These are phyloP conservation scores for Candida coquimbonensis DNA, from an alignment of 805 yeast genomes.

Conservation along the genomic window DNA sequence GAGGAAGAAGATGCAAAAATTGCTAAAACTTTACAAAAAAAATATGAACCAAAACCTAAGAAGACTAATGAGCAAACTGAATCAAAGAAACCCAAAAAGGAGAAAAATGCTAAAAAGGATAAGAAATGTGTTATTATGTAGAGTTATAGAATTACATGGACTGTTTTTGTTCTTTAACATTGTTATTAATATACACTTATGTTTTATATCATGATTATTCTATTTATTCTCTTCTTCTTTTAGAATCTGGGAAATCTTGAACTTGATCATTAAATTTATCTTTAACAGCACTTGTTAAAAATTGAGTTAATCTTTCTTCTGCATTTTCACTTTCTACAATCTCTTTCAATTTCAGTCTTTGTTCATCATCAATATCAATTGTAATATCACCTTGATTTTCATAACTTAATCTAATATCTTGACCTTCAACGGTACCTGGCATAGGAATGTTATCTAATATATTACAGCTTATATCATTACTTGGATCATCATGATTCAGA, in stretches of 20 bases:
- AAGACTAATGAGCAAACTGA: not conserved
- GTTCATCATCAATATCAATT: conserved; percentile 43
- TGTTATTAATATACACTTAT: not conserved
- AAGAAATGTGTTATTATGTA: conserved; percentile 22
- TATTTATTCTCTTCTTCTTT: conserved; percentile 28
- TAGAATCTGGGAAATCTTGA: conserved; percentile 24
- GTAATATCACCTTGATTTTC: conserved; percentile 38
- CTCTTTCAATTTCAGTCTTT: conserved; percentile 57
- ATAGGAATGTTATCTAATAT: conserved; percentile 12
- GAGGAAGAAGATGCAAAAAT: conserved; percentile 49
- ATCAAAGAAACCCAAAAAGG: conserved; percentile 7
- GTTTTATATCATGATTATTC: not conserved
- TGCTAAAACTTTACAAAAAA: conserved; percentile 39
- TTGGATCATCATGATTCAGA: conserved; percentile 28
- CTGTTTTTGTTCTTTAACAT: not conserved
- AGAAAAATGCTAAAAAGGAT: conserved; percentile 6
- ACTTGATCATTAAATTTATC: conserved; percentile 34
- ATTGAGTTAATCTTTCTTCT: conserved; percentile 66
- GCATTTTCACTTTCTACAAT: conserved; percentile 77
- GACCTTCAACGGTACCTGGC: conserved; percentile 25
- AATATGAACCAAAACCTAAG: conserved; percentile 18
- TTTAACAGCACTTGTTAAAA: conserved; percentile 60
- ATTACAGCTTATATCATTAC: conserved; percentile 11
- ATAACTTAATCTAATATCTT: conserved; percentile 51
- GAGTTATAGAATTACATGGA: not conserved